phyloP scores from a whole-genome alignment of 2,329 filamentous ascomycete species.

The Purpureocillium takamizusanense region DNA sequence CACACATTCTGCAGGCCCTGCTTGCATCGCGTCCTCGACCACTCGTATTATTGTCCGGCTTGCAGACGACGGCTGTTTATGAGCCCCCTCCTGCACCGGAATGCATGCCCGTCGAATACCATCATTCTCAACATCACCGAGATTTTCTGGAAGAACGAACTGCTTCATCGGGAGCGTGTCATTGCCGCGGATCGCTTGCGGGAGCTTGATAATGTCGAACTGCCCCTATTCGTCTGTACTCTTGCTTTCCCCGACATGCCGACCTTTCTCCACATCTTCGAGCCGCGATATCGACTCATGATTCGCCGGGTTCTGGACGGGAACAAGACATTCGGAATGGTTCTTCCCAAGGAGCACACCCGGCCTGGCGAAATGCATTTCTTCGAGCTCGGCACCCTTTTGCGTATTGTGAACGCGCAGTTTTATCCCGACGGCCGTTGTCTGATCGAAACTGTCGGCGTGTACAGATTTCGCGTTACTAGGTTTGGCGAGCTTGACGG shows the following conservation, averaged over 20 bases:
- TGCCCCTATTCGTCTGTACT: constrained; percentile 74
- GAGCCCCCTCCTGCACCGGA: constrained; percentile 30
- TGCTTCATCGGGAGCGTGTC: constrained; percentile 47
- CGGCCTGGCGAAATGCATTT: constrained; percentile 36
- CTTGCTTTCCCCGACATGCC: constrained; percentile 75
- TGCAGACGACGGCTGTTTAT: constrained; percentile 60
- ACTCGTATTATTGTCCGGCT: constrained; percentile 69
- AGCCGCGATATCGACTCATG: constrained; percentile 88
- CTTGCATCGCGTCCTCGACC: constrained; percentile 65
- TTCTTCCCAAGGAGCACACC: constrained; percentile 54
- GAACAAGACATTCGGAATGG: constrained; percentile 75
- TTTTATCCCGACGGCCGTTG: constrained; percentile 73
- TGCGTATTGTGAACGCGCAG: constrained; percentile 67
- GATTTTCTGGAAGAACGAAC: constrained; percentile 59
- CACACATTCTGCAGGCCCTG: constrained; percentile 85
- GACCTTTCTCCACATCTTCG: constrained; percentile 84
- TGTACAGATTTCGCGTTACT: constrained; percentile 67
- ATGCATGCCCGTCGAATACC: constrained; percentile 47
- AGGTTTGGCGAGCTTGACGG: constrained; percentile 60
- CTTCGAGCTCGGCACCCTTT: constrained; percentile 66
- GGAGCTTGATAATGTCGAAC: constrained; percentile 46
- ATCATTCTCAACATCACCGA: constrained; percentile 54
- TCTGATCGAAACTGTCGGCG: constrained; percentile 66
- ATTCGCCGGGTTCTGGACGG: constrained; percentile 68
- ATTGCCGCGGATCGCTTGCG: constrained; percentile 48